A percentile compares a stretch with the other conserved stretches of the same genome.
Evolutionary conservation across 106 monocot genomes (phyloP).

Genomic region (Acorus calamus): DNA sequence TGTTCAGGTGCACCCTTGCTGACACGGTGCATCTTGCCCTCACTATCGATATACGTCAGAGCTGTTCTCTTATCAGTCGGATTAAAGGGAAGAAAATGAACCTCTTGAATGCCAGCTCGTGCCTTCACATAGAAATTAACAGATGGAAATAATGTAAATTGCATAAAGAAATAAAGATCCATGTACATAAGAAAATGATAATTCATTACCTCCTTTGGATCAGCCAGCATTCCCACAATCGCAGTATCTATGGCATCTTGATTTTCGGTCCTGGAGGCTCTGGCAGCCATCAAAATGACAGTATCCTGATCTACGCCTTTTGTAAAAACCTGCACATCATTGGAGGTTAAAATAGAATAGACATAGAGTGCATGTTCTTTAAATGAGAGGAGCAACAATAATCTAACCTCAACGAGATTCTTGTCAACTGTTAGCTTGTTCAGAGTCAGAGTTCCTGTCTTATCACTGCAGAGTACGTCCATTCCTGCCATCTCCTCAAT

Average conservation of each 20-base stretch:
- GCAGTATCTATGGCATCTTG: conserved; percentile 98
- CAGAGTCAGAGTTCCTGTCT: conserved; percentile 80
- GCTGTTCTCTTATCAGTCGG: conserved; percentile 32
- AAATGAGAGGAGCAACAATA: neutral
- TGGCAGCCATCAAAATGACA: conserved; percentile 91
- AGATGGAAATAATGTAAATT: neutral
- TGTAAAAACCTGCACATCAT: conserved; percentile 48
- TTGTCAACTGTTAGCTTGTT: conserved; percentile 78
- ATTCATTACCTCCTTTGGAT: conserved; percentile 69
- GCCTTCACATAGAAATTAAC: conserved; percentile 1
- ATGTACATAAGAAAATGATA: too few relatives aligned
- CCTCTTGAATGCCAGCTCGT: conserved; percentile 23
- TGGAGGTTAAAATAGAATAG: neutral
- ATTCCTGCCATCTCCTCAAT: conserved; percentile 96
- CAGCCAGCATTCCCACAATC: conserved; percentile 92
- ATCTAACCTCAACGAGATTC: conserved; percentile 58
- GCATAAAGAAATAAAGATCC: neutral
- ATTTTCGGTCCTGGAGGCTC: conserved; percentile 89
- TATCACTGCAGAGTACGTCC: conserved; percentile 95
- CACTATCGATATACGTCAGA: conserved; percentile 18
- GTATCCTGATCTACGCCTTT: conserved; percentile 71
- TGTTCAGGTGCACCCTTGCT: conserved; percentile 37
- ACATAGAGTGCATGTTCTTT: neutral
- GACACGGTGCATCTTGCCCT: conserved; percentile 26
- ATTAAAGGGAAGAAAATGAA: conserved; percentile 36